These are phyloP conservation scores for Adansonia madagascariensis DNA, from an alignment of 441 rosid species.

Conservation along the genomic window DNA sequence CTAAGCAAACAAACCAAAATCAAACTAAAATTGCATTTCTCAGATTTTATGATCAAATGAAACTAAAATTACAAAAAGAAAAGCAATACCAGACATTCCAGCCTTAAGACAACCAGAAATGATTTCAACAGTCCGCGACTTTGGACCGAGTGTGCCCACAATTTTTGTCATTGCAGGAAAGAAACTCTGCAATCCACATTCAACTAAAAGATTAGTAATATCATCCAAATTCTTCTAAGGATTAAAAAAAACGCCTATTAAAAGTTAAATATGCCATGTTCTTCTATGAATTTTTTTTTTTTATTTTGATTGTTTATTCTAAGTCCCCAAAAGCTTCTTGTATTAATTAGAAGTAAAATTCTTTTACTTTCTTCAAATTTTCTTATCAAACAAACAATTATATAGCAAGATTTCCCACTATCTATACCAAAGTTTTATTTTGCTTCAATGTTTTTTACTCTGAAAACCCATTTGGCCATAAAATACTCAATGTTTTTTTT, in stretches of 20 bases:
- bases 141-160: slow-evolving; percentile 55
- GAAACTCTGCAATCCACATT: slow-evolving; percentile 38
- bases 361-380: background rate
- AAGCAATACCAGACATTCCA: slow-evolving; percentile 54
- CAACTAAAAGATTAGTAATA: background rate
- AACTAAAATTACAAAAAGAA: background rate
- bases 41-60: background rate
- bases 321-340: background rate
- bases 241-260: background rate
- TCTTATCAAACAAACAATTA: slow-evolving; percentile 22
- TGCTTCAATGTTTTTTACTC: background rate
- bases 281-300: background rate
- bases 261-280: background rate
- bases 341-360: background rate
- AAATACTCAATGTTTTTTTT: background rate
- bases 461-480: background rate
- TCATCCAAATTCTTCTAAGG: background rate
- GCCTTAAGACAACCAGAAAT: slow-evolving; percentile 48
- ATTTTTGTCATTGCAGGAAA: slow-evolving; percentile 61
- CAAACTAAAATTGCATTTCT: background rate
- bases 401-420: background rate
- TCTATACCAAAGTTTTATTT: background rate
- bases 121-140: slow-evolving; percentile 41
- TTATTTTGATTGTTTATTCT: background rate
- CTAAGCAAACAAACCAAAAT: background rate